A percentile compares a stretch with the other conserved stretches of the same genome.
Evolutionary conservation across 2,329 filamentous ascomycete genomes (phyloP).

Genomic region (Talaromyces sp.): DNA sequence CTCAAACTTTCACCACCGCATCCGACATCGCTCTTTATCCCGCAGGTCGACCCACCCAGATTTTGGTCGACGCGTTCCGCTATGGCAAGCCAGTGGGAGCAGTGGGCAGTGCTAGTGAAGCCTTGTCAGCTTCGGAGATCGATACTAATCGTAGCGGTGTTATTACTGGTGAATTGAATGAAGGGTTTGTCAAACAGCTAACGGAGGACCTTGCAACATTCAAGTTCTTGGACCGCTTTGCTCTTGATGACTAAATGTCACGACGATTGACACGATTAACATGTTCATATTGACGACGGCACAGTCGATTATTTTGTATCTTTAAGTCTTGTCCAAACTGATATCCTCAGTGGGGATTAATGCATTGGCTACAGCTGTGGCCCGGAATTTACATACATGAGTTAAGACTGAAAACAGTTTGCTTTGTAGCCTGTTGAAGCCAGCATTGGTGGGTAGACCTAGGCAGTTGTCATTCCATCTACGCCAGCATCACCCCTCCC

Average conservation of each 20-base stretch:
- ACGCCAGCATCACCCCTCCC: too few species aligned
- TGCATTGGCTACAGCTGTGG: too few species aligned
- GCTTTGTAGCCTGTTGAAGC: not conserved
- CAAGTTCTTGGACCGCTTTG: slow-evolving; percentile 62
- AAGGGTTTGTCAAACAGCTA: slow-evolving; percentile 43
- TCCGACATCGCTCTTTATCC: slow-evolving; percentile 56
- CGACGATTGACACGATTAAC: not conserved
- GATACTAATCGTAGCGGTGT: slow-evolving; percentile 32
- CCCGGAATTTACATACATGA: not conserved
- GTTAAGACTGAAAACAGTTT: not conserved
- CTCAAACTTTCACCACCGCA: slow-evolving; percentile 19
- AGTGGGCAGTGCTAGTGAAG: slow-evolving; percentile 44
- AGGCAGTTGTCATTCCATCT: too few species aligned
- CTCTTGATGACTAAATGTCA: slow-evolving; percentile 45
- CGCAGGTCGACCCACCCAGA: slow-evolving; percentile 57
- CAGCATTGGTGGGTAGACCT: too few species aligned
- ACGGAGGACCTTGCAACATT: slow-evolving; percentile 58
- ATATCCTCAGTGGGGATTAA: not conserved
- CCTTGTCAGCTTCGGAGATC: slow-evolving; percentile 45
- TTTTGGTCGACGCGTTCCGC: slow-evolving; percentile 58
- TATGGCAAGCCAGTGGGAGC: slow-evolving; percentile 67
- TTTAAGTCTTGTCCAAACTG: not conserved
- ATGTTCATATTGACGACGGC: not conserved
- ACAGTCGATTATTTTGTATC: not conserved
- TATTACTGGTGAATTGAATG: slow-evolving; percentile 27